phyloP scores from a whole-genome alignment of 768 basidiomycete species.

The Phlegmacium glaucopus region DNA sequence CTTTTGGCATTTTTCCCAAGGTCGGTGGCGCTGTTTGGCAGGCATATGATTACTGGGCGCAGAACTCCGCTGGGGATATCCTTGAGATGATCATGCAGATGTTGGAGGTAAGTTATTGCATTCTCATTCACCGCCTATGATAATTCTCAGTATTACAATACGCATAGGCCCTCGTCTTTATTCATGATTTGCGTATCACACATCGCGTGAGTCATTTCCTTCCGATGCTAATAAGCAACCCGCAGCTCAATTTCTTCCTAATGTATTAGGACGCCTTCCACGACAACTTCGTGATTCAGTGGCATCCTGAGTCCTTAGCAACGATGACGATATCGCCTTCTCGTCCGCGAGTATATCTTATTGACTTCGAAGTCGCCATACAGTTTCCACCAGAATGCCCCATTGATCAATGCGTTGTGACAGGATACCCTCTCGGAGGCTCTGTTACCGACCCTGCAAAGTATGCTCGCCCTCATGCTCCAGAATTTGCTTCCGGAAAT shows the following conservation, averaged over 20 bases:
- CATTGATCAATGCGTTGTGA: slow-evolving; percentile 9
- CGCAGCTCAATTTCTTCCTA: neutral
- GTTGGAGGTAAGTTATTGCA: slow-evolving; percentile 18
- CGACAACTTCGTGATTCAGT: no score
- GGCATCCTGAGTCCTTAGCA: slow-evolving; percentile 25
- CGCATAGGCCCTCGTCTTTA: slow-evolving; percentile 18
- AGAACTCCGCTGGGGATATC: slow-evolving; percentile 28
- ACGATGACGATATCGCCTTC: slow-evolving; percentile 6
- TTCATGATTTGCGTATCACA: slow-evolving; percentile 19
- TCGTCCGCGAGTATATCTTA: slow-evolving; percentile 28
- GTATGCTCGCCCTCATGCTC: slow-evolving; percentile 19
- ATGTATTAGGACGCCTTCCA: no score
- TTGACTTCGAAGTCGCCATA: slow-evolving; percentile 28
- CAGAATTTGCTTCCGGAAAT: slow-evolving; percentile 17
- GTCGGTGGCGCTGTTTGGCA: slow-evolving; percentile 8
- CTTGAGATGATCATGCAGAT: slow-evolving; percentile 28
- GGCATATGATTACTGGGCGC: slow-evolving; percentile 18
- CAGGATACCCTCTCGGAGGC: slow-evolving; percentile 18
- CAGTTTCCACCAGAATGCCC: slow-evolving; percentile 20
- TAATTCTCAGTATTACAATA: neutral
- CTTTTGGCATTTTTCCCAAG: slow-evolving; percentile 24
- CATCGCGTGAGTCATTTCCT: slow-evolving; percentile 20
- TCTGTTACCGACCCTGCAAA: slow-evolving; percentile 11
- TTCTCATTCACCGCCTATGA: neutral
- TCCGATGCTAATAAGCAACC: no score